Conservation (phyloP, 257 asterid species). For the Voacanga thouarsii region DNA sequence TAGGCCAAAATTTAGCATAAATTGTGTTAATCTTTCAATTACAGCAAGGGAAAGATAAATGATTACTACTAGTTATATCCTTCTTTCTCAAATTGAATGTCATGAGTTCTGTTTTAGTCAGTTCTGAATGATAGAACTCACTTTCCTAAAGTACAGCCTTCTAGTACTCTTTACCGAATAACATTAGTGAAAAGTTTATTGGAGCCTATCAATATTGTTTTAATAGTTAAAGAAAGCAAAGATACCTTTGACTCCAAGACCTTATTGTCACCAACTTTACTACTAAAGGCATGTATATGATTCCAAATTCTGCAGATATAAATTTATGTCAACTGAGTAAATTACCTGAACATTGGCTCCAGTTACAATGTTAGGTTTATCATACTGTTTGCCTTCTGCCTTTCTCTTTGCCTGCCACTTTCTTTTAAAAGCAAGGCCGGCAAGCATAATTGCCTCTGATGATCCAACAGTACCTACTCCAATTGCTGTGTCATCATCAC, state of each 20-base stretch:
- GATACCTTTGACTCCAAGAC: background rate
- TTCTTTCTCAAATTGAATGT: background rate
- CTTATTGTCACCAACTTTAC: background rate
- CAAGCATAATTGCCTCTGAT: conserved; percentile 86
- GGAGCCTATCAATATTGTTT: background rate
- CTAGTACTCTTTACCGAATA: background rate
- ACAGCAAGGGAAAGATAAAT: background rate
- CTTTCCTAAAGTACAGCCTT: background rate
- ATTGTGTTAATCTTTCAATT: background rate
- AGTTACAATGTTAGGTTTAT: conserved; percentile 66
- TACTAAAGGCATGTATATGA: background rate
- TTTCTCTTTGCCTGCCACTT: conserved; percentile 73
- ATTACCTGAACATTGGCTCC: conserved; percentile 74
- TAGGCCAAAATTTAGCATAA: background rate
- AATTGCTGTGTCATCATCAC: conserved; percentile 50
- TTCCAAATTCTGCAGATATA: background rate
- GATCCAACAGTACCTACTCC: conserved; percentile 90
- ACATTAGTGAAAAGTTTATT: background rate
- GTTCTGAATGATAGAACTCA: background rate
- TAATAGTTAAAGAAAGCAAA: background rate
- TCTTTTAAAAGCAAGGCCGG: conserved; percentile 82
- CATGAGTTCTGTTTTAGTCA: background rate
- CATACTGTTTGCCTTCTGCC: conserved; percentile 51
- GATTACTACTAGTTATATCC: background rate
- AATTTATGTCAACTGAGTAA: background rate